A percentile compares a stretch with the other conserved stretches of the same genome.
Evolutionary conservation across 192 early-diverging fungal genomes (phyloP).

Genomic region (Podila minutissima): DNA sequence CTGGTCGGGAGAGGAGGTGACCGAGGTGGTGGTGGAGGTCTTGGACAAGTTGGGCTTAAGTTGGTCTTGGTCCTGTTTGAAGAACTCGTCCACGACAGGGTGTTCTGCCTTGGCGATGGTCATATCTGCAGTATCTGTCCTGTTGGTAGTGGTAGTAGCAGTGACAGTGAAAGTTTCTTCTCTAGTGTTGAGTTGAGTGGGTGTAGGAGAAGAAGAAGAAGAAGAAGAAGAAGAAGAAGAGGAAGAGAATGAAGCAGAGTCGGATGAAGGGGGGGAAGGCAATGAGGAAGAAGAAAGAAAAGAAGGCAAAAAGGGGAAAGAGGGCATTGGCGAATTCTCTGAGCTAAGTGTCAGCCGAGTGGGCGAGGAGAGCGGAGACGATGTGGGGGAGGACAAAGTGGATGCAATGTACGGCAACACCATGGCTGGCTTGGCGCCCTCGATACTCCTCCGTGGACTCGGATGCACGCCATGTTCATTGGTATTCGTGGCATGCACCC

Average conservation of each 20-base stretch:
- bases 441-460: background rate
- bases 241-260: conserved; percentile 1
- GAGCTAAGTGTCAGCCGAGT: background rate
- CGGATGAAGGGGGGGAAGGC: conserved; percentile 6
- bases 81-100: conserved; percentile 3
- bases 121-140: background rate
- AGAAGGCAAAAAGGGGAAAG: conserved; percentile 2
- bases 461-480: background rate
- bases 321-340: background rate
- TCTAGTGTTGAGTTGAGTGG: background rate
- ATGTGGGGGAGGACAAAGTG: conserved; percentile 4
- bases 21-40: conserved; percentile 5
- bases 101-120: conserved; percentile 1
- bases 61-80: background rate
- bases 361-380: conserved; percentile 5
- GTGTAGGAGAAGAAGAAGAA: background rate
- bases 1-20: background rate
- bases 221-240: conserved; percentile 3
- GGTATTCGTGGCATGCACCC: background rate
- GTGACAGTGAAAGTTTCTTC: conserved; percentile 25
- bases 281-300: conserved; percentile 1
- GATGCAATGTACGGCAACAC: conserved; percentile 18
- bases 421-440: conserved; percentile 8
- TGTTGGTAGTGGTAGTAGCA: background rate
- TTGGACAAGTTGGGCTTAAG: background rate